Conservation (phyloP, 1,139 yeast species). For the Wickerhamiella pararugosa region DNA sequence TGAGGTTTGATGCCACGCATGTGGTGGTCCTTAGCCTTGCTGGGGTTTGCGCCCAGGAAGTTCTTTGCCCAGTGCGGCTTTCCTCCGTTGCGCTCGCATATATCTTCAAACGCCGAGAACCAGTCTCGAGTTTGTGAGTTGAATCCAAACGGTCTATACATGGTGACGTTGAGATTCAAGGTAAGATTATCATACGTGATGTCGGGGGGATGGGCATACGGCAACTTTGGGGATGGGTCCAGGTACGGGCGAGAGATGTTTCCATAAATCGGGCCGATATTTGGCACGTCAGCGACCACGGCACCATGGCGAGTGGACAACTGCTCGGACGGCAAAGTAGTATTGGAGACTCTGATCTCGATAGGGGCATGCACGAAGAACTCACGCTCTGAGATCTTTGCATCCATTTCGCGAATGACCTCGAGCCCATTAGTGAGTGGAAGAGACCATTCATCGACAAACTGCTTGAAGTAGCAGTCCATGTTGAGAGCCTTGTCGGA, state of each 20-base stretch:
- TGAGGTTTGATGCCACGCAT: constrained; percentile 68
- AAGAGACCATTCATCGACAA: constrained; percentile 93
- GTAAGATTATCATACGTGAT: constrained; percentile 62
- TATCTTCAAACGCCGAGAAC: constrained; percentile 70
- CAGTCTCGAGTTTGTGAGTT: constrained; percentile 65
- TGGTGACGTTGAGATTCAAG: constrained; percentile 79
- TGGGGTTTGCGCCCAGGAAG: constrained; percentile 47
- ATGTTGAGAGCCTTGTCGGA: constrained; percentile 49
- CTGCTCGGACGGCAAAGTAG: constrained; percentile 36
- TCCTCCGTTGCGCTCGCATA: constrained; percentile 67
- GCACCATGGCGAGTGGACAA: constrained; percentile 18
- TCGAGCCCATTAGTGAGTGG: constrained; percentile 69
- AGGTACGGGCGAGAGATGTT: constrained; percentile 66
- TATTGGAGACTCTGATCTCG: constrained; percentile 86
- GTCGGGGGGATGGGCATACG: constrained; percentile 31
- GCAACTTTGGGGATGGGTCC: constrained; percentile 61
- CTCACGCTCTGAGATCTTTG: constrained; percentile 42
- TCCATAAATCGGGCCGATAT: constrained; percentile 57
- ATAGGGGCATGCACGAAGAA: constrained; percentile 90
- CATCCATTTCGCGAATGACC: constrained; percentile 47
- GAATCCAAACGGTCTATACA: constrained; percentile 80
- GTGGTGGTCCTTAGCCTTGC: constrained; percentile 15
- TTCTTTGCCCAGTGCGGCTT: constrained; percentile 99
- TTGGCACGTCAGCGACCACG: constrained; percentile 4
- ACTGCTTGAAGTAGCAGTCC: constrained; percentile 92